Evolutionary conservation across 2,329 filamentous ascomycete genomes (phyloP).

Genomic region (Curvularia verruculosa): DNA sequence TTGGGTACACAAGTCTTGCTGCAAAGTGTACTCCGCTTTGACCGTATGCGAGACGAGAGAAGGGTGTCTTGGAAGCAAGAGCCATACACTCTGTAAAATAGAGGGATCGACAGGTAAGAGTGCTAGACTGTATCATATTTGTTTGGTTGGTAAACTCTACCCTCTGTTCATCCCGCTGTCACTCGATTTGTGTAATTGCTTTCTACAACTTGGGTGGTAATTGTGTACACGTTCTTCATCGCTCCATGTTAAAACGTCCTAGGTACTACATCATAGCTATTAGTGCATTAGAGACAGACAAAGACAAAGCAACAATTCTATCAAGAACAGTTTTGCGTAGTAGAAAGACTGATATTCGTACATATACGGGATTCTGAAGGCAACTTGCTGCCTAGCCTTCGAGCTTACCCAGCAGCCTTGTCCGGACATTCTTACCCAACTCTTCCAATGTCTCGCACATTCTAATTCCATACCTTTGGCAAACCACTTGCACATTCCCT

Average conservation of each 20-base stretch:
- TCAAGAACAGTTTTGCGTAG: not conserved
- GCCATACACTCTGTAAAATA: slow-evolving; percentile 29
- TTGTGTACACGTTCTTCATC: not conserved
- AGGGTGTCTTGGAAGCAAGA: slow-evolving; percentile 38
- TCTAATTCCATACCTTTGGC: slow-evolving; percentile 53
- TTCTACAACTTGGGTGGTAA: not conserved
- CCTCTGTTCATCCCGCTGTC: not conserved
- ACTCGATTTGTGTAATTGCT: not conserved
- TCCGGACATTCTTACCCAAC: slow-evolving; percentile 45
- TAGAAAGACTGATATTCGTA: not conserved
- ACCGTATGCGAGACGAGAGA: slow-evolving; percentile 51
- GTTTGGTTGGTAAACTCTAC: not conserved
- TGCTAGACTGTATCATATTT: not conserved
- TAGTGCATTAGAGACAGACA: not conserved
- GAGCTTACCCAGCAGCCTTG: slow-evolving; percentile 22
- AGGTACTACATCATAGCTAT: not conserved
- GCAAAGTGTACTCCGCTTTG: slow-evolving; percentile 58
- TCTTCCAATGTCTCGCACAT: slow-evolving; percentile 53
- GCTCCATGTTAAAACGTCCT: not conserved
- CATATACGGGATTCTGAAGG: not conserved
- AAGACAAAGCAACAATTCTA: not conserved
- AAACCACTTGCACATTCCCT: slow-evolving; percentile 67
- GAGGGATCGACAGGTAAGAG: not conserved
- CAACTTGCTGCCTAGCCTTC: not conserved
- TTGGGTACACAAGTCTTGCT: slow-evolving; percentile 57